A percentile compares a stretch with the other conserved stretches of the same genome.
phyloP scores from a whole-genome alignment of 768 basidiomycete species.

The Austroboletus festivus region DNA sequence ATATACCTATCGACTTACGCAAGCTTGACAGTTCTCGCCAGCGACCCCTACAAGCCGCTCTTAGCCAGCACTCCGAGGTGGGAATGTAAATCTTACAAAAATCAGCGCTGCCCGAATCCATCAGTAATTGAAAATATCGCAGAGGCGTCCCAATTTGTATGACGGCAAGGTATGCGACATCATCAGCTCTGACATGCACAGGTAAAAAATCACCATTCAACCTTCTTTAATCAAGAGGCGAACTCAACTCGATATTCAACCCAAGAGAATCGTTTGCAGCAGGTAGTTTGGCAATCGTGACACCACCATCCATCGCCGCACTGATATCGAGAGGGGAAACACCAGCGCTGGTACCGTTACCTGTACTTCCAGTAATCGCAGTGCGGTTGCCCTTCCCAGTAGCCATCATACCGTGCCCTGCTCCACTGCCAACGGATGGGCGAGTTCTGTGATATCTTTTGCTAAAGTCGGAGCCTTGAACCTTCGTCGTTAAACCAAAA shows the following conservation, averaged over 20 bases:
- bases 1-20: slow-evolving; percentile 32
- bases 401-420: slow-evolving; percentile 1
- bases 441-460: slow-evolving; percentile 10
- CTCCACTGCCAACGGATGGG: slow-evolving; percentile 2
- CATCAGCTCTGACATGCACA: slow-evolving; percentile 40
- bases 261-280: slow-evolving; percentile 55
- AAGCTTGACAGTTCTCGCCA: slow-evolving; percentile 50
- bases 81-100: slow-evolving; percentile 36
- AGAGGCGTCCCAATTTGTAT: slow-evolving; percentile 69
- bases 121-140: slow-evolving; percentile 51
- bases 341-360: slow-evolving; percentile 25
- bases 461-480: slow-evolving; percentile 6
- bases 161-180: slow-evolving; percentile 56
- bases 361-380: slow-evolving; percentile 4
- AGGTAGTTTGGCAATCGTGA: slow-evolving; percentile 44
- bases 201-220: slow-evolving; percentile 1
- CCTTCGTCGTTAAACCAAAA: neutral
- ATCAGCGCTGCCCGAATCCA: slow-evolving; percentile 73
- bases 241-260: slow-evolving; percentile 63
- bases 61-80: neutral
- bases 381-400: slow-evolving; percentile 3
- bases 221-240: neutral
- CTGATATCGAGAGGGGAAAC: slow-evolving; percentile 36
- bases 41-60: slow-evolving; percentile 42
- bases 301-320: slow-evolving; percentile 33